Conservation (phyloP, 805 yeast genomes). For the Ogataea naganishii region DNA sequence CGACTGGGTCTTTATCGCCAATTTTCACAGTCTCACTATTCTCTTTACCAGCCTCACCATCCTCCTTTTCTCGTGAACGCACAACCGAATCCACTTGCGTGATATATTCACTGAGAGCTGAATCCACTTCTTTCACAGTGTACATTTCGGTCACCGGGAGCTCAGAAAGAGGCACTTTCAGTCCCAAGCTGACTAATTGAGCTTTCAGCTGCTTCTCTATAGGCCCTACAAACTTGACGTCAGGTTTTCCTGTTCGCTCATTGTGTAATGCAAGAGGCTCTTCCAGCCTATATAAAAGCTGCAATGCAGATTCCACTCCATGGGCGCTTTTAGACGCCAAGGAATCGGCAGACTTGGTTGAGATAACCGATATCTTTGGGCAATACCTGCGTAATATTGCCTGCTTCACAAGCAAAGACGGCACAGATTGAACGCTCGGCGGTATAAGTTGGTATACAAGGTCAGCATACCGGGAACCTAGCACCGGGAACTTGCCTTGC, state of each 20-base stretch:
- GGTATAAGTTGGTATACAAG: conserved; percentile 10
- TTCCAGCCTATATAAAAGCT: not conserved
- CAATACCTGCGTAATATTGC: conserved; percentile 19
- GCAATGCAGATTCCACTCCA: not conserved
- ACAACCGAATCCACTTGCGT: conserved; percentile 11
- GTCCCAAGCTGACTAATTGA: too few species aligned
- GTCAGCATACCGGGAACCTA: conserved; percentile 11
- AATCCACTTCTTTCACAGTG: conserved; percentile 9
- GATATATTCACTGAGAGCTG: conserved; percentile 12
- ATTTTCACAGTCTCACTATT: not conserved
- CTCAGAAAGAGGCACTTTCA: too few species aligned
- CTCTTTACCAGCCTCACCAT: conserved; percentile 1
- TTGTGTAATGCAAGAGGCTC: not conserved
- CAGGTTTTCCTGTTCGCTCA: conserved; percentile 5
- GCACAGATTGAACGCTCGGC: conserved; percentile 18
- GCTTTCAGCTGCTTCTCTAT: conserved; percentile 13
- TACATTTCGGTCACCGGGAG: conserved; percentile 21
- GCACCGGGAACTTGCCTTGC: conserved; percentile 6
- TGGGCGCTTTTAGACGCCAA: not conserved
- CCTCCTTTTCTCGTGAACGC: conserved; percentile 2
- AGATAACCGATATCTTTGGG: conserved; percentile 23
- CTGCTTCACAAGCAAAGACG: conserved; percentile 19
- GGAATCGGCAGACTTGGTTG: conserved; percentile 13
- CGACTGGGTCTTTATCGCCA: conserved; percentile 2
- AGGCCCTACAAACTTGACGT: conserved; percentile 20